Conservation (phyloP, 768 basidiomycete species). For the Suillus subluteus region DNA sequence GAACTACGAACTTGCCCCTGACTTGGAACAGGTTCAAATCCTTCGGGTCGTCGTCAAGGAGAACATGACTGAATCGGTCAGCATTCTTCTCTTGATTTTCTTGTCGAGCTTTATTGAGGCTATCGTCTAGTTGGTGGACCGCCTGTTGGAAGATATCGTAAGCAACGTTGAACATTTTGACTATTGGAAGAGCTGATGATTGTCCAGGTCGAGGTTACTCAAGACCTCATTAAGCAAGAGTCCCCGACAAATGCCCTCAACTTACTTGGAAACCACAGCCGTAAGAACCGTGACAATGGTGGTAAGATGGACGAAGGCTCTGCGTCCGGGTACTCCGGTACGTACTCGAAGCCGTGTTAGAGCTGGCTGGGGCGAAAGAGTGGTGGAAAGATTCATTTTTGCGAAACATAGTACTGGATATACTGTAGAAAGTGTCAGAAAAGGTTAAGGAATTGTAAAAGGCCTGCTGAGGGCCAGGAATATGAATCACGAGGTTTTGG, state of each 20-base stretch:
- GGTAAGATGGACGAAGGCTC: constrained; percentile 54
- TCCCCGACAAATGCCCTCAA: constrained; percentile 58
- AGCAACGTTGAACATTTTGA: constrained; percentile 27
- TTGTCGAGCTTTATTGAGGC: constrained; percentile 18
- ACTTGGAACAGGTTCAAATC: constrained; percentile 54
- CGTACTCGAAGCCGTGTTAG: constrained; percentile 71
- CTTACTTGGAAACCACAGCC: constrained; percentile 37
- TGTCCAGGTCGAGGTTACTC: constrained; percentile 63
- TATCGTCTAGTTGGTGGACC: constrained; percentile 54
- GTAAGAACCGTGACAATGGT: constrained; percentile 25
- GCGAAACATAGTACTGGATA: no score
- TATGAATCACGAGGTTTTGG: no score
- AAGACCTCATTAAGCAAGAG: constrained; percentile 51
- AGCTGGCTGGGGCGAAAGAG: not conserved
- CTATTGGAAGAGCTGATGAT: constrained; percentile 4
- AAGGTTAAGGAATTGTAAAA: no score
- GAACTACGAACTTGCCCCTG: constrained; percentile 62
- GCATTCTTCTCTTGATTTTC: constrained; percentile 27
- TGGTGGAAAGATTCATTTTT: not conserved
- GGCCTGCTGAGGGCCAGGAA: no score
- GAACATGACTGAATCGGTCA: constrained; percentile 52
- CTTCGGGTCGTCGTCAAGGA: constrained; percentile 66
- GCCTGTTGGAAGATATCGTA: constrained; percentile 71
- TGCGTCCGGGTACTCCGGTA: constrained; percentile 55
- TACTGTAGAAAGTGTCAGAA: no score